Evolutionary conservation across 2,329 filamentous ascomycete species (phyloP), one percentile per base, ranked within the genome.

Genomic region (Sarocladium brachiariae): DNA sequence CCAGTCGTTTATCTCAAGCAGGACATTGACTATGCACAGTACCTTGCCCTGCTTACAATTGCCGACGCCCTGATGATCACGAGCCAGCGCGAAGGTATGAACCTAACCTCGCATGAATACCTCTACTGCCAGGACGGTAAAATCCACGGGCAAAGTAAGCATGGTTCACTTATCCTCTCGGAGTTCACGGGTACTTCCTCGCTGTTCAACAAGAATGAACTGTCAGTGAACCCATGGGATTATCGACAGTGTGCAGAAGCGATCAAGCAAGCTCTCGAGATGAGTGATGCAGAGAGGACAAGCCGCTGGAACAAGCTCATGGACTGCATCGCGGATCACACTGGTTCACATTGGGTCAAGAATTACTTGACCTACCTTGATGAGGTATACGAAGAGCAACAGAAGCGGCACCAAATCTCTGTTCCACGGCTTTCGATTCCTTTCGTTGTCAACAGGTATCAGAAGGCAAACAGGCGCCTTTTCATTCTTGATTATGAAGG

Each of bases 81-180:
- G 2, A 95, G 89, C 63, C 83, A 97, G 59, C 89, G 93, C 49
- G 92, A 97, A 65, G 92, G 92, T 55, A 97, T 97, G 93, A 97
- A 96, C 64, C 70, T 97, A 51, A 96, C 92, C 0, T 91, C 87
- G 5, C 93, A 97, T 64, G 92, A 97, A 65, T 97, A 90, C 62
- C 79, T 96, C 30, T 88, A 89, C 57, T 96, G 91, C 62, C 92
- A 97, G 63, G 92, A 97, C 61, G 91, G 91, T 35, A 80, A 80
- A 57, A 75, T 77, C 49, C 70, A 80, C 54, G 73, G 76, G 2
- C 73, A 83, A 51, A 90, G 90, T 71, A 91, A 89, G 67, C 83
- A 93, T 61, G 89, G 89, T 2, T 91, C 90, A 1, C 75, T 97
- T 38, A 96, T 97, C 56, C 73, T 97, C 50, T 96, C 89, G 55